phyloP scores from a whole-genome alignment of 2,329 filamentous ascomycete species.

The Furcasterigmium furcatum region DNA sequence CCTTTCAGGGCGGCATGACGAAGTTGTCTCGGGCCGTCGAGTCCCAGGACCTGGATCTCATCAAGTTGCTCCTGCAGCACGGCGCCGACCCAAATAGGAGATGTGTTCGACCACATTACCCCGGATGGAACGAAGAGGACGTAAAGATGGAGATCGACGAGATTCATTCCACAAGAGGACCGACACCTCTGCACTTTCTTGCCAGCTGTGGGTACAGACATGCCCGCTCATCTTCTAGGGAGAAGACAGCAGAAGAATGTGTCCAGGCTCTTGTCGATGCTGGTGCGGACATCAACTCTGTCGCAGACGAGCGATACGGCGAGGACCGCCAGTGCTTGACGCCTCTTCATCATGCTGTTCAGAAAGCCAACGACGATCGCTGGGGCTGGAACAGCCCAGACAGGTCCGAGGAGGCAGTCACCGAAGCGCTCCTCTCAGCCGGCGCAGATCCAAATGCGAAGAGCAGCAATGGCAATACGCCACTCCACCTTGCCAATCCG shows the following conservation, averaged over 20 bases:
- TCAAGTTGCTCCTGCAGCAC: slow-evolving; percentile 13
- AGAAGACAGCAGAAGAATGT: neutral
- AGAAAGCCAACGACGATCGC: neutral
- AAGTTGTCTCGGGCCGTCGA: slow-evolving; percentile 1
- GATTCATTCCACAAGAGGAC: neutral
- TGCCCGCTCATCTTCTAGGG: slow-evolving; percentile 5
- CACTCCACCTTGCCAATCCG: neutral
- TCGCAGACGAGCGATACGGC: neutral
- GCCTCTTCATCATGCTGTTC: slow-evolving; percentile 12
- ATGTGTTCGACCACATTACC: slow-evolving; percentile 7
- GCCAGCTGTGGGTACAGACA: neutral
- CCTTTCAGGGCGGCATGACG: neutral
- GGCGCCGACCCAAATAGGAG: slow-evolving; percentile 14
- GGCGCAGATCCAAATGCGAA: neutral
- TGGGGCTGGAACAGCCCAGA: neutral
- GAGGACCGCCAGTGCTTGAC: slow-evolving; percentile 9
- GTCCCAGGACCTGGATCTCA: neutral
- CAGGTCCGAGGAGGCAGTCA: neutral
- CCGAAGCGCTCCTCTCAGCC: neutral
- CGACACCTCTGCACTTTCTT: neutral
- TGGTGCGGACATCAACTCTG: slow-evolving; percentile 17
- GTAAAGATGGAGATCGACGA: neutral
- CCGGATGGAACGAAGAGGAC: slow-evolving; percentile 6
- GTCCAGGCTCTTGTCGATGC: slow-evolving; percentile 14
- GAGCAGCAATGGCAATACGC: neutral